Base-by-base conservation (phyloP, 2,329 filamentous ascomycete genomes). In the Fusarium sp. region DNA sequence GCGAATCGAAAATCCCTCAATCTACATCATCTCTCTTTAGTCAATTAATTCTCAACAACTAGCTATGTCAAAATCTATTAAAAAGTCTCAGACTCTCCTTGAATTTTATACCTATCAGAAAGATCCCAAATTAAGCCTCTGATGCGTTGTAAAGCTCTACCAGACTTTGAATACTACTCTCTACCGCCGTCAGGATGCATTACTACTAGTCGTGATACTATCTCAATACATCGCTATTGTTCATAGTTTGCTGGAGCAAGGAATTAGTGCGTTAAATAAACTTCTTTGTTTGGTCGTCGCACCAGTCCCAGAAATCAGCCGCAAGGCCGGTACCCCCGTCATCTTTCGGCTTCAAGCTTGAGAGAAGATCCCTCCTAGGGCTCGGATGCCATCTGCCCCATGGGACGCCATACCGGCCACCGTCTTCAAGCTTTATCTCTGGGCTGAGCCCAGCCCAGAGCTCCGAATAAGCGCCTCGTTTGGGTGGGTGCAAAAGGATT, bases 401-500 rank as follows among this genome's bases (percentile, higher is more conserved):
- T 1, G 45, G 58, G 2, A 62, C 45, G 8, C 42, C 46, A 41
- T 15, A 60, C 4, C 41, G 33, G 1, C 41, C 57, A 36, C 63
- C 75, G 0, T 79, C 70, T 47, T 77, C 74, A 6, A 64, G 23
- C 5, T 72, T 76, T 4, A 83, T 70, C 1, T 82, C 78, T 0
- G 77, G 71, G 0, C 78, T 79, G 10, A 81, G 61, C 30, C 30
- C 30, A 31, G 30, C 30, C 0, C 73, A 83, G 1, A 83, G 60
- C 56, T 81, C 80, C 0, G 82, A 81, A 46, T 81, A 82, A 0
- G 80, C 81, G 2, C 80, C 82, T 33, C 75, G 63, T 2, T 66
- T 71, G 0, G 78, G 67, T 3, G 75, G 73, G 40, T 81, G 73
- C 2, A 77, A 62, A 1, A 77, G 65, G 1, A 78, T n/a, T 8